These are phyloP conservation scores for Trametes cinnabarina DNA, from an alignment of 768 basidiomycete genomes.

Conservation along the genomic window DNA sequence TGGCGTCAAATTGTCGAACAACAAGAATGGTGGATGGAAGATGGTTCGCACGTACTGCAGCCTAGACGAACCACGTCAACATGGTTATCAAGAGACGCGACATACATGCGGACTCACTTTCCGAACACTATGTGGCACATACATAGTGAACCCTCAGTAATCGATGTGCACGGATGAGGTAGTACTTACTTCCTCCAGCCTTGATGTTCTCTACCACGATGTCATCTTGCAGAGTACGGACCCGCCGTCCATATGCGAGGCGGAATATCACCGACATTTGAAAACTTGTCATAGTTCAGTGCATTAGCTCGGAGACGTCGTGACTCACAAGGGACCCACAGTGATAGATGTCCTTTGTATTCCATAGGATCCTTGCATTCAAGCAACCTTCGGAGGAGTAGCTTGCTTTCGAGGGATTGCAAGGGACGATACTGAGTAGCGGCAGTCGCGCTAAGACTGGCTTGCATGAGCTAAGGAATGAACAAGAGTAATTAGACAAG, in stretches of 20 bases:
- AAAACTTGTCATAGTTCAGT: not conserved
- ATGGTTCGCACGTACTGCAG: not conserved
- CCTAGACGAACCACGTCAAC: not conserved
- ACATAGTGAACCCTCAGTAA: not conserved
- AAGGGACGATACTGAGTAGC: not conserved
- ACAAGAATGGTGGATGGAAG: not conserved
- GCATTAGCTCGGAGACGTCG: too few species aligned
- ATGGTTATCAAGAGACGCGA: too few species aligned
- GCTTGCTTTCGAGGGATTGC: constrained; percentile 4
- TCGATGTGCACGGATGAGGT: not conserved
- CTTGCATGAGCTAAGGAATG: not conserved
- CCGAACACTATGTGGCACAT: not conserved
- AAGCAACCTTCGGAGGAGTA: not conserved
- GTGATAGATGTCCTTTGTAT: not conserved
- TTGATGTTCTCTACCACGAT: not conserved
- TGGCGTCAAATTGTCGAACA: not conserved
- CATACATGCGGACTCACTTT: not conserved
- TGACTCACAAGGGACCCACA: too few species aligned
- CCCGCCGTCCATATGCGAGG: constrained; percentile 3
- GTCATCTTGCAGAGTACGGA: constrained; percentile 2
- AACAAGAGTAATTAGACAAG: too few species aligned
- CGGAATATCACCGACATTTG: constrained; percentile 10
- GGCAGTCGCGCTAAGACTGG: constrained; percentile 2
- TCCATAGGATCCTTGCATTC: not conserved
- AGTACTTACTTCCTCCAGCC: not conserved